A percentile compares a stretch with the other conserved stretches of the same genome.
Evolutionary conservation across 2,329 filamentous ascomycete genomes (phyloP).

Genomic region (Orbilia javanica): DNA sequence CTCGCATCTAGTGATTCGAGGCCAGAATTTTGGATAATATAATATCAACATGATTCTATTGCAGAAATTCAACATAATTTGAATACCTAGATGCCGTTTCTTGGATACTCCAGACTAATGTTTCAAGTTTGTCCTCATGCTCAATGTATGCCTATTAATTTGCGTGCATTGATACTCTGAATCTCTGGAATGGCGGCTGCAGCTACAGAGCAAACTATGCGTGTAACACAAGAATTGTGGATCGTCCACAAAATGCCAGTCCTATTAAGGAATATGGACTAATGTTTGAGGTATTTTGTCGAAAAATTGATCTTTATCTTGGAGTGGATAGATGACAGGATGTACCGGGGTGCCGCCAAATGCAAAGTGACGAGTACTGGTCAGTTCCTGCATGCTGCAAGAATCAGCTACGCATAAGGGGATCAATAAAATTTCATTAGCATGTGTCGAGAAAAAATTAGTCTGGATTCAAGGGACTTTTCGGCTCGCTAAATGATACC

Average conservation of each 20-base stretch:
- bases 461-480: background rate
- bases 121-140: constrained; percentile 6
- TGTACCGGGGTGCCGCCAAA: background rate
- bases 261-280: background rate
- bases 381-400: constrained; percentile 26
- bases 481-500: constrained; percentile 39
- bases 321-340: background rate
- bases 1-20: background rate
- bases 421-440: background rate
- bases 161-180: background rate
- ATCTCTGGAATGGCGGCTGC: background rate
- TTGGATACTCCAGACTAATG: background rate
- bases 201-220: constrained; percentile 5
- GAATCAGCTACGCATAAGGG: too few species aligned
- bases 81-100: background rate
- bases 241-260: constrained; percentile 9
- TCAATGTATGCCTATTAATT: background rate
- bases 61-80: background rate
- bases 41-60: background rate
- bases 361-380: constrained; percentile 4
- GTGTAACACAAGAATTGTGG: constrained; percentile 3
- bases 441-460: constrained; percentile 8
- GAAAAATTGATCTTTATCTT: background rate
- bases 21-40: background rate
- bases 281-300: constrained; percentile 9